These are phyloP conservation scores for Blechomonas ayalai DNA, from an alignment of 208 protist species.

Conservation along the genomic window DNA sequence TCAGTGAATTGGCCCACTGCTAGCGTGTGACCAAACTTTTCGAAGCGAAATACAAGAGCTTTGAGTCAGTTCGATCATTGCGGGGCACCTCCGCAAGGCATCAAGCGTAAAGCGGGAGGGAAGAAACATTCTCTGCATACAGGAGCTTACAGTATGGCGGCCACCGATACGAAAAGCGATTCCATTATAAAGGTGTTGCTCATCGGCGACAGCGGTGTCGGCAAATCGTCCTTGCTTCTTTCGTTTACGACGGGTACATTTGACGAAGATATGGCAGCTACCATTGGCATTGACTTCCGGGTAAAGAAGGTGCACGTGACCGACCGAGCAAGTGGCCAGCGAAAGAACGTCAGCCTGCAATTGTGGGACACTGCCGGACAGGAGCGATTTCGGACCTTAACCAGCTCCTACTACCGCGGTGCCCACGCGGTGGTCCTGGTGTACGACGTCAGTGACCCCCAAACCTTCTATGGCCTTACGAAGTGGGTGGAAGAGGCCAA, in stretches of 20 bases:
- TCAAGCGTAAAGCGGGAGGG: too few species aligned
- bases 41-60: too few species aligned
- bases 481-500: constrained; percentile 75
- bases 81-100: too few species aligned
- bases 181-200: constrained; percentile 80
- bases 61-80: too few species aligned
- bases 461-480: constrained; percentile 62
- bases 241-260: constrained; percentile 71
- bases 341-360: constrained; percentile 76
- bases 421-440: constrained; percentile 81
- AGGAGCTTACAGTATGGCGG: too few species aligned
- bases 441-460: constrained; percentile 78
- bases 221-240: constrained; percentile 76
- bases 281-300: constrained; percentile 90
- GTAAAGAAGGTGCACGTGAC: constrained; percentile 60
- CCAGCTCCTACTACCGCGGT: constrained; percentile 76
- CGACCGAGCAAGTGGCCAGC: constrained; percentile 20
- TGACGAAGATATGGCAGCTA: constrained; percentile 46
- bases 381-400: constrained; percentile 81
- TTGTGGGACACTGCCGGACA: constrained; percentile 88
- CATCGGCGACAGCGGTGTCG: constrained; percentile 77
- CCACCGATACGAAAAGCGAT: too few species aligned
- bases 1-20: too few species aligned
- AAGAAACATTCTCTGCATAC: too few species aligned
- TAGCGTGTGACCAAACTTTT: too few species aligned